Evolutionary conservation across 495 filamentous ascomycete genomes (phyloP), one percentile per base, ranked within the genome.

Genomic region (Aspergillus ellipticus): DNA sequence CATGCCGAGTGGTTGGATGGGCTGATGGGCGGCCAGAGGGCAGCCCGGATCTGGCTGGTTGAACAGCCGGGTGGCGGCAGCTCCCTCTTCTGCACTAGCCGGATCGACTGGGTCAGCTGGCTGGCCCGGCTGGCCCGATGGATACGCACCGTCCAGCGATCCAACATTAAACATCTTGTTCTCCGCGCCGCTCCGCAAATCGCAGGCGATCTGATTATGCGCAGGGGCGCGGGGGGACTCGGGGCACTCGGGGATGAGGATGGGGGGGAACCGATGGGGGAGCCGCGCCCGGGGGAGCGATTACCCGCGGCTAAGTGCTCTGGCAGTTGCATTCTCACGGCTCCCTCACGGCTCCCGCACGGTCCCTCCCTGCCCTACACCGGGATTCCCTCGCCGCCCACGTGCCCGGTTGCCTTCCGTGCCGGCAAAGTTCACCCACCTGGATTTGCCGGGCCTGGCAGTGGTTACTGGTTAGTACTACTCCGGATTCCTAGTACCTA

Each of bases 1-100:
- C 52, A 55, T 66, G 63, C 63, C 63, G 63, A 63, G 6, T 20
- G 17, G 4, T 47, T 51, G 43, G 41, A 37, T 31, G 21, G 50
- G 51, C 57, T 13, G 51, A 15, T 24, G 49, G 47, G 49, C 42
- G 16, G 17, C 13, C 7, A 28, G 31, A 26, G 21, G 21, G 8
- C 24, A 35, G 17, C 28, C 35, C 29, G 53, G 7, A 39, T 22
- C 16, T 48, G n/a, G 35, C 13, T n/a, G 37, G n/a, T 17, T 17
- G 24, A 33, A 22, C 42, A 48, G 28, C 42, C 53, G 42, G 26
- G 45, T n/a, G 29, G 22, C 42, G 42, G 53, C 31, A 37, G 28
- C n/a, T 26, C 39, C 49, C 4, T 22, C n/a, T 29, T 33, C n/a
- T 28, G 10, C 29, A 10, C 31, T 17, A 29, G 17, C 37, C 51